Conservation (phyloP, 305 asterid genomes). For the Petunia hybrid region DNA sequence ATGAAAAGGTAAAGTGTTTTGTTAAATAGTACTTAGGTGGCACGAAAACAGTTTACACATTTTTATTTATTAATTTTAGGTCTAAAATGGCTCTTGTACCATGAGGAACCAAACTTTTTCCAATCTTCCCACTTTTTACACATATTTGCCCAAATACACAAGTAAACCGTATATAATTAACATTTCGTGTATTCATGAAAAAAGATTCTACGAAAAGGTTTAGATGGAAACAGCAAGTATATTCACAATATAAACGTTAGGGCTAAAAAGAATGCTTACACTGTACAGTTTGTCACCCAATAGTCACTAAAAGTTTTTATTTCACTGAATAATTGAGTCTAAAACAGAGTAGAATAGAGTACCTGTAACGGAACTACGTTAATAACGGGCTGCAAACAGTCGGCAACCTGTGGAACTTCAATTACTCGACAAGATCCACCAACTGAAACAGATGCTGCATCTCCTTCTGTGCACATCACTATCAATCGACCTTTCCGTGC, state of each 20-base stretch:
- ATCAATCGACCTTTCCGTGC: conserved; percentile 95
- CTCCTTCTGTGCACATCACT: conserved; percentile 93
- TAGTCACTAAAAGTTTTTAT: neutral
- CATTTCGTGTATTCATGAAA: neutral
- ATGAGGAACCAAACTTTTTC: conserved; percentile 2
- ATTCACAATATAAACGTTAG: neutral
- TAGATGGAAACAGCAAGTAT: neutral
- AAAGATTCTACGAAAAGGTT: neutral
- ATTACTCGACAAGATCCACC: conserved; percentile 86
- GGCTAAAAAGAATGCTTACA: neutral
- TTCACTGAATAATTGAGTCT: conserved; percentile 13
- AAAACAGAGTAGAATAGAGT: conserved; percentile 31
- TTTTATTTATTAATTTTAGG: neutral
- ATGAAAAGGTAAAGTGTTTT: too few species aligned
- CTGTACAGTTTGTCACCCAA: neutral
- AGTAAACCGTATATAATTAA: neutral
- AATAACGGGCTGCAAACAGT: conserved; percentile 94
- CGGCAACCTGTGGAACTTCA: conserved; percentile 91
- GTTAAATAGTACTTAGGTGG: neutral
- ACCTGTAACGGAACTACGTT: conserved; percentile 96
- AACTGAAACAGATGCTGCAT: conserved; percentile 72
- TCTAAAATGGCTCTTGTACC: neutral
- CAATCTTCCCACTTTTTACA: neutral
- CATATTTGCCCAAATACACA: neutral
- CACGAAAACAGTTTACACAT: neutral